Percentiles rank a stretch among this genome's conserved stretches.
Evolutionary conservation across 2,329 filamentous ascomycete species (phyloP).

Genomic region (Colletotrichum truncatum): DNA sequence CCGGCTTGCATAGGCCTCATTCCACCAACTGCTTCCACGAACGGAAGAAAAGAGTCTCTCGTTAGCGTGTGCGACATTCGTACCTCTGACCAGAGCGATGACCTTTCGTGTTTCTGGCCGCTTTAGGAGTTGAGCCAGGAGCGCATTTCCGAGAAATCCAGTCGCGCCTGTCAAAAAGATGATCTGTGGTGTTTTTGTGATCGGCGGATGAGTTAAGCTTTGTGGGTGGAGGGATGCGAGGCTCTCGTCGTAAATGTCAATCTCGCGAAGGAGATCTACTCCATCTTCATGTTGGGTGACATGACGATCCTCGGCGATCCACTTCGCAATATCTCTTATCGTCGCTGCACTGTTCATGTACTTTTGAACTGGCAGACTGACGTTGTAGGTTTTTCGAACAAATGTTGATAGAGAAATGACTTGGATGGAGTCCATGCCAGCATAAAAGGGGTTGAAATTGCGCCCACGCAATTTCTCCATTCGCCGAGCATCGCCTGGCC

Average conservation of each 20-base stretch:
- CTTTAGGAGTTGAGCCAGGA: slow-evolving; percentile 22
- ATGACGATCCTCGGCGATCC: neutral
- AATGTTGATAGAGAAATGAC: slow-evolving; percentile 18
- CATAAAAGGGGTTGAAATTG: slow-evolving; percentile 20
- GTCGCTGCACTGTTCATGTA: slow-evolving; percentile 19
- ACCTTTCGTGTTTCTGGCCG: neutral
- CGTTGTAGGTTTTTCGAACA: neutral
- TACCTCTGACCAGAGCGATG: slow-evolving; percentile 24
- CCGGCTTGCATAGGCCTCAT: neutral
- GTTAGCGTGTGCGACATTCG: slow-evolving; percentile 8
- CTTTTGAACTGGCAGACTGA: slow-evolving; percentile 12
- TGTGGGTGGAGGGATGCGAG: neutral
- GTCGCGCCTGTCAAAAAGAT: slow-evolving; percentile 29
- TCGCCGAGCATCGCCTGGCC: neutral
- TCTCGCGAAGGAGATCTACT: slow-evolving; percentile 4
- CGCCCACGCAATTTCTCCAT: neutral
- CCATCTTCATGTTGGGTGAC: neutral
- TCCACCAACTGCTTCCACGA: slow-evolving; percentile 31
- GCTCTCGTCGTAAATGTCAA: neutral
- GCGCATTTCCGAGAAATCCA: slow-evolving; percentile 29
- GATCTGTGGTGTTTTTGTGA: neutral
- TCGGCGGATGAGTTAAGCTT: no score
- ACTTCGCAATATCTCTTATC: slow-evolving; percentile 7
- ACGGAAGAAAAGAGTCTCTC: slow-evolving; percentile 26
- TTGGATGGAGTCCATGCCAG: slow-evolving; percentile 26